These are phyloP conservation scores for Aspergillus arachidicola DNA, from an alignment of 2,329 filamentous ascomycete genomes.

Conservation along the genomic window DNA sequence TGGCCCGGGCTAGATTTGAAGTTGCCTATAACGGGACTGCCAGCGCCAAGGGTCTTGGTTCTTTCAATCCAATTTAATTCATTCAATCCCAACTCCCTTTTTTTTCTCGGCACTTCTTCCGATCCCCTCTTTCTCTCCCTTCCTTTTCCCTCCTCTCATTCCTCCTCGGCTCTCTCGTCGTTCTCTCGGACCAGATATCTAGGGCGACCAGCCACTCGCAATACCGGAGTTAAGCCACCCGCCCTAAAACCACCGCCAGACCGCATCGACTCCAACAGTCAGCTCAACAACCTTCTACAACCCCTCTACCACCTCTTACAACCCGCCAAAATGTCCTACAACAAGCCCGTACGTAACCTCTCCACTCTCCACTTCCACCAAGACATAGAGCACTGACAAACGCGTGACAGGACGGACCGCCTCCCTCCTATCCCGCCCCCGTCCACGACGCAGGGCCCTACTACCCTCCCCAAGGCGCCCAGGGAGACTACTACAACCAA, in stretches of 20 bases:
- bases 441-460: slow-evolving; percentile 37
- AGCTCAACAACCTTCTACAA: not conserved
- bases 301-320: not conserved
- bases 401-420: slow-evolving; percentile 32
- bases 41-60: not conserved
- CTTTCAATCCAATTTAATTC: not conserved
- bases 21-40: slow-evolving; percentile 3
- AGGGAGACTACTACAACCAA: slow-evolving; percentile 38
- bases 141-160: not conserved
- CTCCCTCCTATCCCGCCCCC: slow-evolving; percentile 41
- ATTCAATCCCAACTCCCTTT: not conserved
- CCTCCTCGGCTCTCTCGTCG: not conserved
- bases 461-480: slow-evolving; percentile 29
- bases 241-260: not conserved
- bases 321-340: slow-evolving; percentile 32
- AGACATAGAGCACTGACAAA: not conserved
- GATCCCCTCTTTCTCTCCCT: slow-evolving; percentile 1
- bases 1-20: not conserved
- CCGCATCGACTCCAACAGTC: not conserved
- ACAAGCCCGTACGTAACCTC: slow-evolving; percentile 32
- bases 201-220: not conserved
- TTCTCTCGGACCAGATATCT: not conserved
- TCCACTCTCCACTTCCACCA: not conserved
- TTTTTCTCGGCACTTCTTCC: not conserved
- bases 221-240: not conserved